These are phyloP conservation scores for Beauveria pseudobassiana DNA, from an alignment of 2,329 filamentous ascomycete species.

Conservation along the genomic window DNA sequence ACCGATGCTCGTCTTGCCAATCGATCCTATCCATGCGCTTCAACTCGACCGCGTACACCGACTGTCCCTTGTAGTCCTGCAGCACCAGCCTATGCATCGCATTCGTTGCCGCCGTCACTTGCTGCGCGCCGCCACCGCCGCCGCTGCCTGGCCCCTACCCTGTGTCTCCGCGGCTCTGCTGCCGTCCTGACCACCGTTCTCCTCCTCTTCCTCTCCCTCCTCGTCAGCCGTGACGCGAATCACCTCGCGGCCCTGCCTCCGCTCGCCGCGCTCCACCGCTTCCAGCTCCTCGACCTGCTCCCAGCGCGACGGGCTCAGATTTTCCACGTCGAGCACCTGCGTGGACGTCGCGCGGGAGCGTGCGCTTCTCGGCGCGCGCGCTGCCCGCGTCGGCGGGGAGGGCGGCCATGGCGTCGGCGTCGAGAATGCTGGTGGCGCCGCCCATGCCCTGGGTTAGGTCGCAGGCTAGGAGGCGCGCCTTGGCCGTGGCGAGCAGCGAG, in stretches of 20 bases:
- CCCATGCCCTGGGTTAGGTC: slow-evolving; percentile 45
- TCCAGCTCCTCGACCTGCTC: slow-evolving; percentile 80
- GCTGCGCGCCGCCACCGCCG: slow-evolving; percentile 4
- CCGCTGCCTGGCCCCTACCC: slow-evolving; percentile 26
- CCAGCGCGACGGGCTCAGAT: slow-evolving; percentile 73
- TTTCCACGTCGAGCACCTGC: slow-evolving; percentile 81
- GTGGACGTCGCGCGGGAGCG: slow-evolving; percentile 54
- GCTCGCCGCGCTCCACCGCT: slow-evolving; percentile 64
- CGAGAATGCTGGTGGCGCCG: slow-evolving; percentile 37
- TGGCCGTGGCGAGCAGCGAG: slow-evolving; percentile 69
- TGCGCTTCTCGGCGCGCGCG: slow-evolving; percentile 44
- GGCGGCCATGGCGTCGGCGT: slow-evolving; percentile 33
- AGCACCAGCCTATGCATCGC: slow-evolving; percentile 74
- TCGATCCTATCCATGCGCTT: slow-evolving; percentile 55
- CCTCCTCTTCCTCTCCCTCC: slow-evolving; percentile 42
- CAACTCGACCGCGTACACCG: slow-evolving; percentile 67
- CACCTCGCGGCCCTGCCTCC: slow-evolving; percentile 69
- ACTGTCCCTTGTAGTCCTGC: slow-evolving; percentile 68
- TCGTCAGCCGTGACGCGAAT: slow-evolving; percentile 53
- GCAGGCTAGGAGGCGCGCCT: slow-evolving; percentile 69
- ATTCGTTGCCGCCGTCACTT: slow-evolving; percentile 21
- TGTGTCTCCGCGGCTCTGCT: neutral
- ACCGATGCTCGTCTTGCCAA: slow-evolving; percentile 64
- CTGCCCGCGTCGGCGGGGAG: slow-evolving; percentile 50
- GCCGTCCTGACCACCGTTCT: slow-evolving; percentile 28